These are phyloP conservation scores for Echinochloa phyllopogon DNA, from an alignment of 176 grass and related monocot species.

Conservation along the genomic window DNA sequence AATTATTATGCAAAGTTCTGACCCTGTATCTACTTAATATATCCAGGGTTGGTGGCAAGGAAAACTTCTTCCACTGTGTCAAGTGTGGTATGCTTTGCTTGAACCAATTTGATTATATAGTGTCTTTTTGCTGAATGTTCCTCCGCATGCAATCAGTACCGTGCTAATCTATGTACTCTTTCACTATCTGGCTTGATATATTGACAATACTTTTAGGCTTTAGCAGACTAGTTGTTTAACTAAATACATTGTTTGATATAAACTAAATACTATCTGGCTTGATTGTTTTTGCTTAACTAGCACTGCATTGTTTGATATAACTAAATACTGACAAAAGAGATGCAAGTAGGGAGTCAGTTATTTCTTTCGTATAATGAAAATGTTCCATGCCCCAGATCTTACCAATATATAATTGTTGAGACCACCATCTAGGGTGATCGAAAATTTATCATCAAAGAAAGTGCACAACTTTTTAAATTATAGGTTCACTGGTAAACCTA, in stretches of 20 bases:
- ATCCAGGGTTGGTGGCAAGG: conserved; percentile 90
- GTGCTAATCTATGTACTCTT: conserved; percentile 9
- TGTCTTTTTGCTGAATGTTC: conserved; percentile 12
- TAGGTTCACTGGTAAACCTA: not conserved
- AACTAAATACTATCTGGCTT: not conserved
- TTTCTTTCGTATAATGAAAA: conserved; percentile 12
- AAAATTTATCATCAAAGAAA: conserved; percentile 18
- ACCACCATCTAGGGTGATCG: not conserved
- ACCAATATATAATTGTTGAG: conserved; percentile 9
- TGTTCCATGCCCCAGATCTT: not conserved
- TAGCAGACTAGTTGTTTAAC: not conserved
- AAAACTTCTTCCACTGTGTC: conserved; percentile 89
- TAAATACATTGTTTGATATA: not conserved
- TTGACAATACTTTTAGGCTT: not conserved
- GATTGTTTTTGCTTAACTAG: too few relatives aligned
- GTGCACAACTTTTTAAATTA: not conserved
- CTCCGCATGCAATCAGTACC: not conserved
- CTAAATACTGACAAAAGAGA: not conserved
- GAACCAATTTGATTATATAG: conserved; percentile 18
- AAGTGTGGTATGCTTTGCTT: conserved; percentile 83
- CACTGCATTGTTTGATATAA: too few relatives aligned
- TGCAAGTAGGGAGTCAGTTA: not conserved
- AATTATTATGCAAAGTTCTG: conserved; percentile 25
- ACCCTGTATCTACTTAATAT: conserved; percentile 36
- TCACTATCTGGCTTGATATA: conserved; percentile 17